Conservation (phyloP, 148 eudicot genomes). For the Simmondsia chinensis region DNA sequence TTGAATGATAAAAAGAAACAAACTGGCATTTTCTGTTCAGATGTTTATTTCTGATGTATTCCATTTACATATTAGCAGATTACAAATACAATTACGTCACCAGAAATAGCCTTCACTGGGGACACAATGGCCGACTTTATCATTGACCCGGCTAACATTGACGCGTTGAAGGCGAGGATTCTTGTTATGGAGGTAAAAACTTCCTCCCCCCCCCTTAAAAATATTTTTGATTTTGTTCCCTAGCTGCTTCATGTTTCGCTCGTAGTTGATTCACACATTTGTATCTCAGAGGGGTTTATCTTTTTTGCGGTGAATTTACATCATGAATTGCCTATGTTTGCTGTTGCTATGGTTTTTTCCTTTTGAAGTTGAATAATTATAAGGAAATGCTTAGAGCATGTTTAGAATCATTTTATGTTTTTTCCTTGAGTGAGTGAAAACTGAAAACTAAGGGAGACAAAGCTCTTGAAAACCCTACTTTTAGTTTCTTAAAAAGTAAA, state of each 20-base stretch:
- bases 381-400: no score
- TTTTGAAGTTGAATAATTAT: no score
- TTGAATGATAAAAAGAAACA: background rate
- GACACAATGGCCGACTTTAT: constrained; percentile 87
- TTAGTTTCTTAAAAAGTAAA: no score
- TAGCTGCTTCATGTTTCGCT: constrained; percentile 1
- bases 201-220: background rate
- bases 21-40: background rate
- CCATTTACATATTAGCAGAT: constrained; percentile 43
- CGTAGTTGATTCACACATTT: no score
- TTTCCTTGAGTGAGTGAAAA: no score
- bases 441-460: no score
- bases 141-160: constrained; percentile 41
- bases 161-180: constrained; percentile 70
- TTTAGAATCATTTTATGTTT: no score
- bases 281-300: no score
- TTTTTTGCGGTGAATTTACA: no score
- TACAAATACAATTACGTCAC: constrained; percentile 44
- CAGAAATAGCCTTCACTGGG: constrained; percentile 95
- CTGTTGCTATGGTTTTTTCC: no score
- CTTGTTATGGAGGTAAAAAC: constrained; percentile 86
- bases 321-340: no score
- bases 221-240: background rate
- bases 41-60: background rate
- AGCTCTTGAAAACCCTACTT: no score